Base-by-base conservation (phyloP, 2,329 filamentous ascomycete genomes). In the Pseudocercospora vitis region DNA sequence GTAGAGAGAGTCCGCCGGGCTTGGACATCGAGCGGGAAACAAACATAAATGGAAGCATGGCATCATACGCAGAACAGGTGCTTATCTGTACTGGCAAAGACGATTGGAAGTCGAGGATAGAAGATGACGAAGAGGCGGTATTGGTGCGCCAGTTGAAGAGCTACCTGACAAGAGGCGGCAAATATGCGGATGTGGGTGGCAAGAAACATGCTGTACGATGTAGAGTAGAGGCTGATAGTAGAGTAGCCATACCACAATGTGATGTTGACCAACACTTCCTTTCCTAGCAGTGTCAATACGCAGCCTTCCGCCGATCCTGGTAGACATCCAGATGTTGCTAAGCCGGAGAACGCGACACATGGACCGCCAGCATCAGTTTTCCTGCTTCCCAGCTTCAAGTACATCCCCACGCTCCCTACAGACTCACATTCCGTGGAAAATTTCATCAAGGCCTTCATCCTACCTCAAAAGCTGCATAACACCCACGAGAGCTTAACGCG, bases 81-180 rank as follows among this genome's bases (percentile, higher is more conserved):
- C 72, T 97, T 7, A 78, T 96, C 11, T 91, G 87, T 58, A 95
- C 91, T 0, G 91, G 89, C 3, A 82, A 84, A 56, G 74, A 79
- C 24, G 88, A 95, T 73, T 96, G 91, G 91, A 77, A 79, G 23
- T 91, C 87, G 66, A 82, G 83, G 53, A 95, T 96, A 58, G 91
- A 95, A 68, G 85, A 95, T 40, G 90, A 95, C 55, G 82, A 86
- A 12, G 68, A 73, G 2, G 69, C 76, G 21, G 72, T 71, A 11
- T 77, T 91, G 14, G 84, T 86, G 4, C 83, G 86, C 31, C 85
- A 88, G 51, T 70, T 96, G 54, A 92, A 89, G 69, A 79, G 65
- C 40, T 62, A 73, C 2, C 64, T 78, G 14, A 71, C 73, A 4
- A 69, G 66, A 57, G 70, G 72, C 7, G 73, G 75, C 12, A 70